Base-by-base conservation (phyloP, 164 flowering plant genomes). In the Malania oleifera region DNA sequence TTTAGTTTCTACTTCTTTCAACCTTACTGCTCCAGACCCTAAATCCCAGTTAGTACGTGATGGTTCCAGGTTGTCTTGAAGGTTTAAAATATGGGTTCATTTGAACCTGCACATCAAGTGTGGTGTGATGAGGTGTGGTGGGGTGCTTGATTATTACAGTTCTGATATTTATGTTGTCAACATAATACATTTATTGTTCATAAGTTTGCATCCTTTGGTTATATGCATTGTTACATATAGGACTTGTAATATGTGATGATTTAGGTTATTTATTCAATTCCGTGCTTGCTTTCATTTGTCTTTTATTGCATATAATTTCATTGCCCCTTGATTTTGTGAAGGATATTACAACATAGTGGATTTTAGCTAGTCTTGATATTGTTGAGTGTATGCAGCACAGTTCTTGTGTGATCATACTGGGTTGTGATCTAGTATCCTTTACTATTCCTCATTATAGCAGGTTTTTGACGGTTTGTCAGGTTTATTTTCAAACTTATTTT, bases 351-450 rank as follows among this genome's bases (percentile, higher is more conserved):
- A 38, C 20, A 18, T 34, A 29, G 44, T 57, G 44, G 37, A 48
- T 50, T 37, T 40, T 57, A 22, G 26, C 53, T 49, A 19, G 1
- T 44, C 3, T 35, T 13, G 26, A 25, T 25, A 34, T 11, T 60
- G 50, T 44, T 44, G 34, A 26, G 24, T n/a, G 13, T 19, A 49
- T 71, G 67, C 19, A 56, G 52, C 49, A 72, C 78, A 75, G 72
- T 62, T 53, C 57, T 22, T 65, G 27, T 48, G 22, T 26, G 44
- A 59, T 58, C 66, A 59, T 51, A 28, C 45, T 67, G 45, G 68
- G 54, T 65, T 54, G 51, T 62, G 57, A 50, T 60, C 60, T 45
- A 56, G 58, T 64, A 46, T 52, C 34, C 10, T 14, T 29, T 41
- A 34, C 29, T 7, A 14, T 46, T 28, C 31, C 39, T 47, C 27